Conservation (phyloP, 768 basidiomycete genomes). For the Pleurotus cornucopiae region DNA sequence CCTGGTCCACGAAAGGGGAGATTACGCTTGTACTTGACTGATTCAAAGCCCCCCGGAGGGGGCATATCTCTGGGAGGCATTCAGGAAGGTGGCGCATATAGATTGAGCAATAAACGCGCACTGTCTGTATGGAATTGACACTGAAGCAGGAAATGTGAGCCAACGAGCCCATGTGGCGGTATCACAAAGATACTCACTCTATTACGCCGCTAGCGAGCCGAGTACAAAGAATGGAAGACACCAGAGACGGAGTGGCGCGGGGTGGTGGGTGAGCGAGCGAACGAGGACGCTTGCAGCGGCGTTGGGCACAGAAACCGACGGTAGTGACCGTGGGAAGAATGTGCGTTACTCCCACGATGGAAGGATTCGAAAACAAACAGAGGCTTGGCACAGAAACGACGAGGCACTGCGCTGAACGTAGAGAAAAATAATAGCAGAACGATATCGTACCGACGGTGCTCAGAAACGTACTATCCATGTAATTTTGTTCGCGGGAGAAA, state of each 20-base stretch:
- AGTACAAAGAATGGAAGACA: constrained; percentile 2
- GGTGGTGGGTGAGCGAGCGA: background rate
- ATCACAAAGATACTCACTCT: background rate
- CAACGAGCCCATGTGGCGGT: background rate
- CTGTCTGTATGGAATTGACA: constrained; percentile 64
- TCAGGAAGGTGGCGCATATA: background rate
- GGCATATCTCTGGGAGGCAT: constrained; percentile 80
- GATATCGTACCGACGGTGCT: too few species aligned
- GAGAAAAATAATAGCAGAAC: constrained; percentile 10
- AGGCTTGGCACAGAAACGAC: background rate
- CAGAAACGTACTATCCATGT: too few species aligned
- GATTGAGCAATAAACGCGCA: constrained; percentile 31
- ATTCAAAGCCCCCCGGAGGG: constrained; percentile 88
- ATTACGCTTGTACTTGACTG: constrained; percentile 93
- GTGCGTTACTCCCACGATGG: background rate
- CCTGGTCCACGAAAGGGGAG: constrained; percentile 86
- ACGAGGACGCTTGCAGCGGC: background rate
- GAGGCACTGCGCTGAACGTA: background rate
- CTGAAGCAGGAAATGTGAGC: constrained; percentile 23
- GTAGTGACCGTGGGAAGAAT: background rate
- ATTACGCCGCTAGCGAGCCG: background rate
- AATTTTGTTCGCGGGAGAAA: too few species aligned
- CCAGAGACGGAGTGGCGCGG: background rate
- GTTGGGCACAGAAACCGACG: background rate
- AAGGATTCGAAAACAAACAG: background rate